phyloP scores from a whole-genome alignment of 2,329 filamentous ascomycete genomes.

The Colletotrichum theobromicola region DNA sequence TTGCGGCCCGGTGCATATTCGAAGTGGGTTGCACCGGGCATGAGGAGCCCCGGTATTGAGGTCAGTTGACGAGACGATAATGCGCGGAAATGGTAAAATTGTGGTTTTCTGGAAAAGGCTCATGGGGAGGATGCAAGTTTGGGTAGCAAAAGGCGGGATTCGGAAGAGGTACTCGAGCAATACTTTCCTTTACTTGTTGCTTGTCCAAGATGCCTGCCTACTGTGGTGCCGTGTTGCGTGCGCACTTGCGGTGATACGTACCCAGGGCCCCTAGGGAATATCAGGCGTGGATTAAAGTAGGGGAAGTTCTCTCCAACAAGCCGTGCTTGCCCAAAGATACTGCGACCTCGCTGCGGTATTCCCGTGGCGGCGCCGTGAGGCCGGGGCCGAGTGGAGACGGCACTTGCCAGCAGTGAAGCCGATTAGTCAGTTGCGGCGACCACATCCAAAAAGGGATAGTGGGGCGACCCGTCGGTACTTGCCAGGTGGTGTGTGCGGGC shows the following conservation, averaged over 20 bases:
- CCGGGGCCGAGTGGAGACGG: neutral
- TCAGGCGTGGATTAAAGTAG: neutral
- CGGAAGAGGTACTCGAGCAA: neutral
- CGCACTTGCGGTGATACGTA: neutral
- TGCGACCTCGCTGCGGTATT: neutral
- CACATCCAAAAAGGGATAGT: neutral
- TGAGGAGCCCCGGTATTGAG: neutral
- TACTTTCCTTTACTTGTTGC: neutral
- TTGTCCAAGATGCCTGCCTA: neutral
- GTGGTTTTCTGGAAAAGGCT: neutral
- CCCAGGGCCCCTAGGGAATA: neutral
- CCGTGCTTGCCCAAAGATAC: neutral
- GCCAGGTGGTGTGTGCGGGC: neutral
- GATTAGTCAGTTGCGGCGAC: neutral
- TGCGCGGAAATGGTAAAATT: neutral
- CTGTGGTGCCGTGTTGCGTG: too few species aligned
- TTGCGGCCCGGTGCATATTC: neutral
- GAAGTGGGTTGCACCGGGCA: neutral
- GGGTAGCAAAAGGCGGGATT: neutral
- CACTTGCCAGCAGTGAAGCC: constrained; percentile 11
- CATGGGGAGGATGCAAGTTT: neutral
- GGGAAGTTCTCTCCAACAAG: neutral
- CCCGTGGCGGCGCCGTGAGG: neutral
- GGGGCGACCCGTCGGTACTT: neutral
- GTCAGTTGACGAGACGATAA: neutral